phyloP scores from a whole-genome alignment of 768 basidiomycete genomes.

The Tricholoma terreum region DNA sequence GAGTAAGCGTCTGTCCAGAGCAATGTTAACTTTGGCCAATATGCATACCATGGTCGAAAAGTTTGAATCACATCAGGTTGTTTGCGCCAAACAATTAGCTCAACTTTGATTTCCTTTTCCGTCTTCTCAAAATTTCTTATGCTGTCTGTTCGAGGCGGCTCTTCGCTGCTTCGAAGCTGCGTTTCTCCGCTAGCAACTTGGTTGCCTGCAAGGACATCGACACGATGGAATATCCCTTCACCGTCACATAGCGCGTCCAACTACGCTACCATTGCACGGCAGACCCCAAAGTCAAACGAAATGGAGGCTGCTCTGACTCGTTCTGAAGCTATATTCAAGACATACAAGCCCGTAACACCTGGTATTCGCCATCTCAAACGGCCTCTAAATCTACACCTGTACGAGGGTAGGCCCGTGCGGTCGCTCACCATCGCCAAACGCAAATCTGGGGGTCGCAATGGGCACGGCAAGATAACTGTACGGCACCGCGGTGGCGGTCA shows the following conservation, averaged over 20 bases:
- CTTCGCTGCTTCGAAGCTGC: conserved; percentile 38
- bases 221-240: conserved; percentile 1
- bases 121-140: conserved; percentile 27
- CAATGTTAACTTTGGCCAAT: too few relatives aligned
- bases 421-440: conserved; percentile 79
- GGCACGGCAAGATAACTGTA: conserved; percentile 80
- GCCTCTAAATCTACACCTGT: conserved; percentile 81
- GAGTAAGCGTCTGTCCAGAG: neutral
- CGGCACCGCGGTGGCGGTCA: conserved; percentile 92
- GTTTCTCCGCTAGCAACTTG: conserved; percentile 20
- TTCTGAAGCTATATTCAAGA: conserved; percentile 67
- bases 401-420: conserved; percentile 81
- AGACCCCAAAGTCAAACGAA: conserved; percentile 34
- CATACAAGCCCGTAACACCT: conserved; percentile 86
- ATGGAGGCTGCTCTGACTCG: conserved; percentile 45
- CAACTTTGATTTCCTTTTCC: conserved; percentile 20
- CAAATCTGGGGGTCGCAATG: conserved; percentile 83
- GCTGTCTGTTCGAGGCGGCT: conserved; percentile 44
- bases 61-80: conserved; percentile 1
- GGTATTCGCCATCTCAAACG: conserved; percentile 82
- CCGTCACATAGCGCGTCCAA: conserved; percentile 12
- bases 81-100: conserved; percentile 8
- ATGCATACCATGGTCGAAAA: conserved; percentile 12
- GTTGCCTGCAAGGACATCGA: conserved; percentile 18
- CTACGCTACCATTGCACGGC: conserved; percentile 40